Conservation (phyloP, 345 rosid species). For the Orychophragmus violaceus region DNA sequence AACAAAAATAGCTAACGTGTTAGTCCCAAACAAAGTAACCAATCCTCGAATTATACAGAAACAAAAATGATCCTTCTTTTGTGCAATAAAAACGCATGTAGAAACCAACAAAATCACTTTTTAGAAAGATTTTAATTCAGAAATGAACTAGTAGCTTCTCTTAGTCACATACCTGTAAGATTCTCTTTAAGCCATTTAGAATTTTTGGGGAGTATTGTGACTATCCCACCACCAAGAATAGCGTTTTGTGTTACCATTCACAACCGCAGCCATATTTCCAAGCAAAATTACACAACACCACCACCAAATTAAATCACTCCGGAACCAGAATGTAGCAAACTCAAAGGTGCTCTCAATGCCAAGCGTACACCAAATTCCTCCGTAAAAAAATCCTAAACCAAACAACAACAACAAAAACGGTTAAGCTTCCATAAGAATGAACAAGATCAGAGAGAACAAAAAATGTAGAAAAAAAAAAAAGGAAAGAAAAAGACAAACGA, state of each 20-base stretch:
- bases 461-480: not conserved
- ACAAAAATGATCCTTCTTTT: not conserved
- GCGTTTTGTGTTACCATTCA: constrained; percentile 45
- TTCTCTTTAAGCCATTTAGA: constrained; percentile 97
- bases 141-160: not conserved
- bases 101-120: constrained; percentile 6
- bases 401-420: not conserved
- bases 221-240: constrained; percentile 99
- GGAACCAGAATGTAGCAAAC: not conserved
- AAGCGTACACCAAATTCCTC: constrained; percentile 8
- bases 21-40: not conserved
- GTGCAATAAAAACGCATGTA: not conserved
- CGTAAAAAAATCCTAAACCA: not conserved
- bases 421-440: constrained; percentile 2
- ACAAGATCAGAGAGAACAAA: constrained; percentile 12
- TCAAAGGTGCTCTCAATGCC: not conserved
- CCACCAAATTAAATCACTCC: constrained; percentile 4
- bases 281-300: constrained; percentile 17
- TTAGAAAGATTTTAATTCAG: not conserved
- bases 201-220: constrained; percentile 87
- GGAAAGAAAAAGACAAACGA: not conserved
- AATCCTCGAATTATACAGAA: not conserved
- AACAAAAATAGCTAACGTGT: not conserved
- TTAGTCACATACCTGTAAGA: constrained; percentile 64
- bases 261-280: constrained; percentile 43